These are phyloP conservation scores for Stagonosporopsis tanaceti DNA, from an alignment of 2,329 filamentous ascomycete genomes.

Conservation along the genomic window DNA sequence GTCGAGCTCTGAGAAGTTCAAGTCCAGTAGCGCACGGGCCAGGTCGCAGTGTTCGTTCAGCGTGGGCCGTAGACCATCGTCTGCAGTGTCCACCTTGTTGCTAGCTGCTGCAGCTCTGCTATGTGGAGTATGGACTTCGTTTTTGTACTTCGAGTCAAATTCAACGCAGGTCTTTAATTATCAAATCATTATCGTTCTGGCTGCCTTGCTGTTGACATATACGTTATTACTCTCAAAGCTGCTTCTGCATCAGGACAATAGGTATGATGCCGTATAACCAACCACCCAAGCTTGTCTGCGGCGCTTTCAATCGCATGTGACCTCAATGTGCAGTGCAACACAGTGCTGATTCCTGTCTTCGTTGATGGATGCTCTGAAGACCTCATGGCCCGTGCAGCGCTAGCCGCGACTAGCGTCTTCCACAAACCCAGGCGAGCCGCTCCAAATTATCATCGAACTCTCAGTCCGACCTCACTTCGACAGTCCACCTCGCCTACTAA, in stretches of 20 bases:
- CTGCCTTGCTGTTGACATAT: no score
- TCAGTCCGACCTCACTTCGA: slow-evolving; percentile 36
- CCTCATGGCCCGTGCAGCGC: neutral
- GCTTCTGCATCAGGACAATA: no score
- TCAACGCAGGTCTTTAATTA: no score
- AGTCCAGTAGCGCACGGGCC: slow-evolving; percentile 20
- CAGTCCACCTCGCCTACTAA: slow-evolving; percentile 47
- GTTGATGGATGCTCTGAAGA: neutral
- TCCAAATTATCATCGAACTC: slow-evolving; percentile 30
- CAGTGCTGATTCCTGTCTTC: neutral
- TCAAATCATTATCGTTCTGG: no score
- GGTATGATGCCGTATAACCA: no score
- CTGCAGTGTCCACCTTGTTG: neutral
- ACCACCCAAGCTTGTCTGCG: no score
- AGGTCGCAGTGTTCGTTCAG: neutral
- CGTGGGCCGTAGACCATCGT: no score
- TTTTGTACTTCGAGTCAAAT: no score
- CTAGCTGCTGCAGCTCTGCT: no score
- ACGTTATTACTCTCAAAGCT: no score
- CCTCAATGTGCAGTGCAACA: neutral
- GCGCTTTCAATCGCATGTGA: no score
- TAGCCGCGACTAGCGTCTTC: neutral
- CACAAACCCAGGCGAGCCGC: slow-evolving; percentile 24
- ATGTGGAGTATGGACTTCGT: no score
- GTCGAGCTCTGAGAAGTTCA: slow-evolving; percentile 32